Percentiles rank a stretch among this genome's conserved stretches.
These are phyloP conservation scores for Agrocybe praecox DNA, from an alignment of 768 basidiomycete species.

Conservation along the genomic window DNA sequence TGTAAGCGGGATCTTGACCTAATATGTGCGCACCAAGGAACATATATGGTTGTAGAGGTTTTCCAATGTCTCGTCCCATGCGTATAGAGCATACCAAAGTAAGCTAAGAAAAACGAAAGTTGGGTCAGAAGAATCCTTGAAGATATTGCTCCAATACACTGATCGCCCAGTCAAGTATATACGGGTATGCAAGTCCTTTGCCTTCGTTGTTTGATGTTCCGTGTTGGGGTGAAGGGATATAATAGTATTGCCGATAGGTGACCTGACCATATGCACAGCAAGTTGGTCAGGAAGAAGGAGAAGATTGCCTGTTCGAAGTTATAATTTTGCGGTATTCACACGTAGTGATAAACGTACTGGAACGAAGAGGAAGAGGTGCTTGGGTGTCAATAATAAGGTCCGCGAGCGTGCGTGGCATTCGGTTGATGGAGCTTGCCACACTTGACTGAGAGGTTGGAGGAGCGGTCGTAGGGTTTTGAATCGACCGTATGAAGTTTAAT, in stretches of 20 bases:
- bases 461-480: conserved; percentile 24
- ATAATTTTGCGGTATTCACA: not conserved
- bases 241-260: conserved; percentile 36
- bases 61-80: conserved; percentile 63
- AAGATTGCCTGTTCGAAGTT: conserved; percentile 24
- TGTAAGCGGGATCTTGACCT: not conserved
- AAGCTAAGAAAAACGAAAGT: conserved; percentile 55
- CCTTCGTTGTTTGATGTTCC: conserved; percentile 36
- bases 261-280: conserved; percentile 56
- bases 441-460: not conserved
- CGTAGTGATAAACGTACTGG: conserved; percentile 27
- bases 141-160: conserved; percentile 50
- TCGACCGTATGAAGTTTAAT: conserved; percentile 51
- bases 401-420: conserved; percentile 5
- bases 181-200: conserved; percentile 34
- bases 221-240: conserved; percentile 43
- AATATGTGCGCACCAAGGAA: conserved; percentile 32
- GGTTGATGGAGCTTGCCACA: not conserved
- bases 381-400: conserved; percentile 54
- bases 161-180: conserved; percentile 40
- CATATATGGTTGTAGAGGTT: conserved; percentile 52
- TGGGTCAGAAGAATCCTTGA: conserved; percentile 43
- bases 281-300: conserved; percentile 50
- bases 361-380: conserved; percentile 42
- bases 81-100: conserved; percentile 62